phyloP scores from a whole-genome alignment of 805 yeast genomes.

The Kazachstania taianensis region DNA sequence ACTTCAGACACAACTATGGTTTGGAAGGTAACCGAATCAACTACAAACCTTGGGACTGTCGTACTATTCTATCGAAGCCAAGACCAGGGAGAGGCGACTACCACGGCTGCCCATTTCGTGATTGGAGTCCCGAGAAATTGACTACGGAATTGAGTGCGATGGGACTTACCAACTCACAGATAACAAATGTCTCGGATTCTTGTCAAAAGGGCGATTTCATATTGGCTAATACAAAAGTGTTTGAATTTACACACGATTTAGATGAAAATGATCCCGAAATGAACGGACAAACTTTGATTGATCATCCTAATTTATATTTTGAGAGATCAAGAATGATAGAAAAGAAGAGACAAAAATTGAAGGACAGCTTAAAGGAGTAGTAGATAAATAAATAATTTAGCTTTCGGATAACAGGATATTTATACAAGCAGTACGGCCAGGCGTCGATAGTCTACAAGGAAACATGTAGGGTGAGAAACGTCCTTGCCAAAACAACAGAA shows the following conservation, averaged over 20 bases:
- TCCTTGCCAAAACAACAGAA: too few species aligned
- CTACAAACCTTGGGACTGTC: constrained; percentile 80
- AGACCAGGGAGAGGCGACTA: constrained; percentile 57
- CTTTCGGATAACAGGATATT: too few species aligned
- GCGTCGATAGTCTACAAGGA: background rate
- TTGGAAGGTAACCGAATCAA: constrained; percentile 82
- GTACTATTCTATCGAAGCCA: constrained; percentile 61
- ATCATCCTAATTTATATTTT: constrained; percentile 83
- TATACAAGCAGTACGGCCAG: too few species aligned
- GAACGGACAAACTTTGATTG: constrained; percentile 50
- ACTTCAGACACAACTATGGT: constrained; percentile 83
- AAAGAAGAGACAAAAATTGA: constrained; percentile 17
- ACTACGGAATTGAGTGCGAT: constrained; percentile 46
- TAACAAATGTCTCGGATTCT: constrained; percentile 55
- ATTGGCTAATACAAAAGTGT: constrained; percentile 81
- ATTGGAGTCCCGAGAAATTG: constrained; percentile 55
- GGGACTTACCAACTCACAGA: constrained; percentile 35
- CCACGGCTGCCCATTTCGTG: constrained; percentile 93
- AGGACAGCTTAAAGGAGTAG: background rate
- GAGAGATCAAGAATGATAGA: constrained; percentile 61
- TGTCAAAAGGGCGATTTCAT: constrained; percentile 65
- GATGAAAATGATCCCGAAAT: constrained; percentile 31
- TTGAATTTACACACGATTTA: constrained; percentile 47
- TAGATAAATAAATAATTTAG: too few species aligned
- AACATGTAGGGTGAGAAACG: constrained; percentile 1